phyloP scores from a whole-genome alignment of 495 filamentous ascomycete species.

The Lepraria neglecta region DNA sequence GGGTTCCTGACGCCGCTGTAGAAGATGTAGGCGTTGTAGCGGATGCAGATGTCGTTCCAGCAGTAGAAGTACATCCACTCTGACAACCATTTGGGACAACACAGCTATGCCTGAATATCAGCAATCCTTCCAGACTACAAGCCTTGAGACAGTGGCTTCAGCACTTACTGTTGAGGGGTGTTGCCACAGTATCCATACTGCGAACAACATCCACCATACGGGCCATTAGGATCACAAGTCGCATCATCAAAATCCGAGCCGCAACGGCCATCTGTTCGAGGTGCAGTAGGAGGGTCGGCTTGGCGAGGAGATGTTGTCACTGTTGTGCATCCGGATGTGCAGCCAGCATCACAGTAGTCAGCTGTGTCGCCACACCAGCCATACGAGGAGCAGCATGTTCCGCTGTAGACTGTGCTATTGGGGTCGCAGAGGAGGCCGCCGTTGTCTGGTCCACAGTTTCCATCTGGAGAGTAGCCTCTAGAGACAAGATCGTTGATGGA shows the following conservation, averaged over 20 bases:
- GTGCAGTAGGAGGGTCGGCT: background rate
- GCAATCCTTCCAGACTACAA: conserved; percentile 20
- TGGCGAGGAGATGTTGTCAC: background rate
- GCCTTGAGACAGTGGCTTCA: conserved; percentile 20
- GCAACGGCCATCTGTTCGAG: background rate
- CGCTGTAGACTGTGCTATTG: conserved; percentile 5
- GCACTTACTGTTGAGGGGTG: conserved; percentile 29
- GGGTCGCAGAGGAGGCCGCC: conserved; percentile 31
- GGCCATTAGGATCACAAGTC: too few species aligned
- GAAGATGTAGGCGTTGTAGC: conserved; percentile 10
- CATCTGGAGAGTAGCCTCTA: conserved; percentile 31
- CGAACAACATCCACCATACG: conserved; percentile 5
- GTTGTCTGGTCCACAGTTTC: conserved; percentile 31
- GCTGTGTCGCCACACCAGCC: conserved; percentile 7
- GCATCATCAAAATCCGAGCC: too few species aligned
- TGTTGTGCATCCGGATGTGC: background rate
- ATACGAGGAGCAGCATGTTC: conserved; percentile 12
- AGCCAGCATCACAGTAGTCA: conserved; percentile 6
- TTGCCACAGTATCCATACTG: conserved; percentile 33
- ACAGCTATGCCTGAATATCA: conserved; percentile 30
- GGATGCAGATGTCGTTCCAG: background rate
- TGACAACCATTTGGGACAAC: conserved; percentile 28
- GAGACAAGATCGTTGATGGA: conserved; percentile 22
- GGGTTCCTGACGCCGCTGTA: conserved; percentile 18
- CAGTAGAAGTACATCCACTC: conserved; percentile 11